Evolutionary conservation across 495 filamentous ascomycete species (phyloP).

Genomic region (Aspergillus egyptiacus): DNA sequence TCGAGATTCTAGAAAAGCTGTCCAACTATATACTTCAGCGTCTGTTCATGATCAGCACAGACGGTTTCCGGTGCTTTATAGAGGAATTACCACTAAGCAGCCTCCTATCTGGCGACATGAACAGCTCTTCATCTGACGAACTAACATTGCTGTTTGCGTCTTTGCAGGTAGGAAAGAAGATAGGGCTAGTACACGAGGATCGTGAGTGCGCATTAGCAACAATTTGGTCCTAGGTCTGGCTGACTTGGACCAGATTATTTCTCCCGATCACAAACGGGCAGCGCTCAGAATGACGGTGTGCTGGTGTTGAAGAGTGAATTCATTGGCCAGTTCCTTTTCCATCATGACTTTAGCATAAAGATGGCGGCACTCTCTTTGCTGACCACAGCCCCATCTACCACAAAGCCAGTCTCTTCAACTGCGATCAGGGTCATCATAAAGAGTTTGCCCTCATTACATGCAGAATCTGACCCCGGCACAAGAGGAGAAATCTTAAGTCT

Average conservation of each 20-base stretch:
- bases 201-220: slow-evolving; percentile 42
- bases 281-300: slow-evolving; percentile 11
- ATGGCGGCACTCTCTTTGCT: slow-evolving; percentile 71
- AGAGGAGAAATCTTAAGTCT: slow-evolving; percentile 67
- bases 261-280: slow-evolving; percentile 19
- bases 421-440: slow-evolving; percentile 54
- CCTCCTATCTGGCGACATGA: slow-evolving; percentile 36
- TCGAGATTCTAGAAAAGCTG: slow-evolving; percentile 55
- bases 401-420: slow-evolving; percentile 57
- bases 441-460: slow-evolving; percentile 62
- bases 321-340: slow-evolving; percentile 53
- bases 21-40: slow-evolving; percentile 68
- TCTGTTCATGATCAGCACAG: slow-evolving; percentile 56
- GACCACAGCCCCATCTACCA: slow-evolving; percentile 60
- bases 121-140: slow-evolving; percentile 42
- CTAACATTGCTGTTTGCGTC: slow-evolving; percentile 59
- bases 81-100: slow-evolving; percentile 37
- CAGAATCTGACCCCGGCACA: slow-evolving; percentile 77
- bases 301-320: slow-evolving; percentile 37
- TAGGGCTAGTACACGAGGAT: slow-evolving; percentile 67
- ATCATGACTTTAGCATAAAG: slow-evolving; percentile 56
- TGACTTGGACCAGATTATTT: slow-evolving; percentile 29
- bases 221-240: background rate
- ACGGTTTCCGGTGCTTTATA: slow-evolving; percentile 52
- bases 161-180: slow-evolving; percentile 72